Percentiles rank a stretch among this genome's conserved stretches.
These are phyloP conservation scores for Fusarium citri DNA, from an alignment of 2,329 filamentous ascomycete genomes.

Conservation along the genomic window DNA sequence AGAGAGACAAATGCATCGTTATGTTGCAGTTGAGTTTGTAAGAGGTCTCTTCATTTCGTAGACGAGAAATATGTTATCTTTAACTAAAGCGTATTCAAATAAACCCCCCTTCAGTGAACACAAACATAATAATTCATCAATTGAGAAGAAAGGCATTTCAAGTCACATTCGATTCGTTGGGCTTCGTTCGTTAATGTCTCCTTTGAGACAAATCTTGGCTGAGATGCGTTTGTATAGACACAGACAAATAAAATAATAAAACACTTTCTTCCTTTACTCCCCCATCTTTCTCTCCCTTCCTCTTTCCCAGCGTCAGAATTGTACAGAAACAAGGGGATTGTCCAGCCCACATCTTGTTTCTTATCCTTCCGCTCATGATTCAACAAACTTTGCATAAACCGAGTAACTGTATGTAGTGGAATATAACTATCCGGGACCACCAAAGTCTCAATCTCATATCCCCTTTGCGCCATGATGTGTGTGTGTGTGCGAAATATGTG, in stretches of 20 bases:
- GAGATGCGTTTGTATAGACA: slow-evolving; percentile 46
- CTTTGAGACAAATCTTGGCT: slow-evolving; percentile 38
- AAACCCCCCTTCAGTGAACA: background rate
- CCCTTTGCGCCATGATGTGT: slow-evolving; percentile 44
- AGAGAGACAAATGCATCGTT: background rate
- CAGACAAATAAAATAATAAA: slow-evolving; percentile 41
- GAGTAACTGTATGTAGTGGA: slow-evolving; percentile 44
- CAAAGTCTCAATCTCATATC: slow-evolving; percentile 42
- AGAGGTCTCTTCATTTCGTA: slow-evolving; percentile 15
- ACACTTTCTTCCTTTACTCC: slow-evolving; percentile 6
- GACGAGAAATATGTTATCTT: background rate
- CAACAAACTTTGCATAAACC: slow-evolving; percentile 41
- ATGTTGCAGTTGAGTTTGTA: slow-evolving; percentile 17
- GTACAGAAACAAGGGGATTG: slow-evolving; percentile 28
- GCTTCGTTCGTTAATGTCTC: slow-evolving; percentile 44
- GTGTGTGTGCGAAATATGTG: slow-evolving; percentile 30
- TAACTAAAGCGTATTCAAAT: slow-evolving; percentile 1
- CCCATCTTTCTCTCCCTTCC: slow-evolving; percentile 2
- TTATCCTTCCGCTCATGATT: slow-evolving; percentile 27
- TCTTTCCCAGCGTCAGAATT: slow-evolving; percentile 25
- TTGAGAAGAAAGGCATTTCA: slow-evolving; percentile 16
- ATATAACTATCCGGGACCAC: slow-evolving; percentile 42
- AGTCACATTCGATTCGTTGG: slow-evolving; percentile 29
- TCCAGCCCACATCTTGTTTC: slow-evolving; percentile 36
- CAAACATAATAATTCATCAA: slow-evolving; percentile 22